Base-by-base conservation (phyloP, 176 grass and related monocot genomes). In the Eragrostis curvula region DNA sequence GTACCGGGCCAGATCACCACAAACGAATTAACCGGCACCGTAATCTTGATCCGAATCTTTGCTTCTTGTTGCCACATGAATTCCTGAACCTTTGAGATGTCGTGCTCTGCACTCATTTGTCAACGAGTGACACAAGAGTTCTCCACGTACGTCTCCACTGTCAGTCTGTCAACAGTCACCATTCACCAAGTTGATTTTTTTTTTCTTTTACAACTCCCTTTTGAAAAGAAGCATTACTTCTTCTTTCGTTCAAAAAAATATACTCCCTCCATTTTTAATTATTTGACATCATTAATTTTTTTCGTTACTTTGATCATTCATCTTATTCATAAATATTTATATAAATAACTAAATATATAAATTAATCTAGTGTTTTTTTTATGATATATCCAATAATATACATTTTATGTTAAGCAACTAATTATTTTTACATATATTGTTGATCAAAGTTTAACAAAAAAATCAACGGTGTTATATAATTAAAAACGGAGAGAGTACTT, bases 1-100 rank as follows among this genome's bases (percentile, higher is more conserved):
- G 43, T 45, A 36, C 4, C 32, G 32, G 32, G 32, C 50, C 39
- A 74, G 28, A 40, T 74, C 85, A 41, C 14, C 49, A 21, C 11
- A 13, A 3, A 57, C 78, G 28, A 87, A 87, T 82, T 68, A 82
- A 12, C 30, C 9, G 36, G 8, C 17, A 23, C 30, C 24, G 58
- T 28, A 60, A 29, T 29, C 67, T 25, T 13, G 21, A 46, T 42
- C 21, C 5, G 41, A 36, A 58, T n/a, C 24, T 60, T 58, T 58
- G 56, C 21, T 24, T 24, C 56, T 58, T 58, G n/a, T 58, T 25
- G 56, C 56, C 8, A n/a, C 18, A 56, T 56, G 50, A 3, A 0
- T 47, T 2, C 52, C 52, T 56, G n/a, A 58, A 25, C 56, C 24
- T 24, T 58, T 0, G 10, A 23, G 21, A 23, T 1, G 21, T 10